Base-by-base conservation (phyloP, 345 rosid species). In the Arabidopsis suecica region DNA sequence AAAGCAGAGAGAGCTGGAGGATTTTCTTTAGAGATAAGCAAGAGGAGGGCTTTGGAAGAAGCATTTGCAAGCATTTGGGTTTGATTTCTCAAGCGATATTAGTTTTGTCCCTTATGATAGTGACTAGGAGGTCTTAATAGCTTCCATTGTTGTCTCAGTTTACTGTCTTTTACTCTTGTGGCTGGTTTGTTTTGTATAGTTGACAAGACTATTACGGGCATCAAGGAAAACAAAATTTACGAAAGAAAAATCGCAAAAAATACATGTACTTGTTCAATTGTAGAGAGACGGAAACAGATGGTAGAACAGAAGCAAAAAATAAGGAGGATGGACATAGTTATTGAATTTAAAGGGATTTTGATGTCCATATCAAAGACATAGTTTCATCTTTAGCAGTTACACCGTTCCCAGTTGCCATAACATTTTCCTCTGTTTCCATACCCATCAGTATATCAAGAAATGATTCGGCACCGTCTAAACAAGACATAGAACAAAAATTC, bases 1-100 rank as follows among this genome's bases (percentile, higher is more conserved):
- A 84, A 84, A 74, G 89, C 88, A 38, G 97, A 95, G 80, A 95
- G 86, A 78, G 93, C 99, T 2, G 99, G 89, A 64, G 98, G 99
- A 16, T 96, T 96, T 91, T 89, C 87, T 47, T 37, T 81, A 11
- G 98, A 96, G 80, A 76, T 96, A 45, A 87, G 89, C 85, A 93
- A 80, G 88, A 96, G 76, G 82, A 88, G 97, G 71, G 90, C 96
- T 53, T 75, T 93, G 11, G 98, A 93, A 83, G 99, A 96, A 84
- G 99, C 97, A 64, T 91, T 93, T 79, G 83, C 88, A 1, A 84
- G 91, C 86, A 80, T 96, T 77, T 96, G 97, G 96, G 67, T 93
- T 71, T 95, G 81, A 86, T 50, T 50, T 68, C 47, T 70, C 18
- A 3, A n/a, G 0, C 60, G 6, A n/a, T 57, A 16, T 63, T 54